These are phyloP conservation scores for Scheffersomyces insectosa DNA, from an alignment of 1,139 yeast species.

Conservation along the genomic window DNA sequence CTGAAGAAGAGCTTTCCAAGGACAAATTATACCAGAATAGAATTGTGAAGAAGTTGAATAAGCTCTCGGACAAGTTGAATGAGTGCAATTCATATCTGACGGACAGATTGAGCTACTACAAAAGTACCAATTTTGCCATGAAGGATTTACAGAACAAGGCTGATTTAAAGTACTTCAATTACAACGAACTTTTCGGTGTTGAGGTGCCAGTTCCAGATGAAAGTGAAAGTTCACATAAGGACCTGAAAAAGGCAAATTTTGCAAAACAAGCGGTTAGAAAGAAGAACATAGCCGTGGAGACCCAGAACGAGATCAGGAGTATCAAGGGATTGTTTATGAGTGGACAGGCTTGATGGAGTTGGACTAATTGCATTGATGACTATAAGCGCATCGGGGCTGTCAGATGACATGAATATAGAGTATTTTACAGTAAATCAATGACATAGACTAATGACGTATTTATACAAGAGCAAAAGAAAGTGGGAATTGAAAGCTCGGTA, in stretches of 20 bases:
- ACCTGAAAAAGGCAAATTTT: slow-evolving; percentile 7
- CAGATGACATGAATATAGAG: too few species aligned
- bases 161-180: slow-evolving; percentile 37
- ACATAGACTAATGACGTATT: too few species aligned
- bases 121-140: slow-evolving; percentile 27
- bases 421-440: too few species aligned
- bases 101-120: slow-evolving; percentile 38
- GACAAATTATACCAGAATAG: slow-evolving; percentile 30
- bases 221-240: neutral
- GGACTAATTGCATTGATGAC: too few species aligned
- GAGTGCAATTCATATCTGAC: slow-evolving; percentile 32
- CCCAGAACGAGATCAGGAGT: slow-evolving; percentile 42
- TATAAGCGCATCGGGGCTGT: too few species aligned
- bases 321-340: slow-evolving; percentile 49
- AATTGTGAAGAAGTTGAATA: slow-evolving; percentile 24
- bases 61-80: slow-evolving; percentile 23
- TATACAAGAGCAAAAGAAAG: too few species aligned
- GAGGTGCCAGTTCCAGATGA: slow-evolving; percentile 10
- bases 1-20: slow-evolving; percentile 16
- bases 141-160: slow-evolving; percentile 41
- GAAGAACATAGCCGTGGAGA: slow-evolving; percentile 36
- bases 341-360: slow-evolving; percentile 29
- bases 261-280: slow-evolving; percentile 11
- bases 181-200: slow-evolving; percentile 22
- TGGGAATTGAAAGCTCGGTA: too few species aligned